Conservation (phyloP, 768 basidiomycete genomes). For the Sporobolomyces pararoseus region DNA sequence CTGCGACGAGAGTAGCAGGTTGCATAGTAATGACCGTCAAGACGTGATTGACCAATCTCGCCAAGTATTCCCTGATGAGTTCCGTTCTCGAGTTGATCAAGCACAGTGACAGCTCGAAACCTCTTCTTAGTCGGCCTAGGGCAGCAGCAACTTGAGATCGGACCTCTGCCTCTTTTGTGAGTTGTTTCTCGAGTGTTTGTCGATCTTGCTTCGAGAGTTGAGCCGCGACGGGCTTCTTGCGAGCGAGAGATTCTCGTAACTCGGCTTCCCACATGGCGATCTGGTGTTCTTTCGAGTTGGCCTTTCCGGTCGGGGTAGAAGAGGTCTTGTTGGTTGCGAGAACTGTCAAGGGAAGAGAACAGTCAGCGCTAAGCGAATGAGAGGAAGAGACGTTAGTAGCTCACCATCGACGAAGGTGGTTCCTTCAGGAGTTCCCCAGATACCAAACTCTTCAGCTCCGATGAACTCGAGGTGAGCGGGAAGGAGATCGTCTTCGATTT, state of each 20-base stretch:
- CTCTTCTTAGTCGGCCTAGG: conserved; percentile 61
- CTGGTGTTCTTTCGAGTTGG: conserved; percentile 65
- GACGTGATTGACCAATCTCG: conserved; percentile 60
- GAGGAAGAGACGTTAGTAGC: conserved; percentile 5
- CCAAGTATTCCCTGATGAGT: conserved; percentile 60
- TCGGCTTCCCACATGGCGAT: conserved; percentile 95
- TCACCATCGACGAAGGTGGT: conserved; percentile 73
- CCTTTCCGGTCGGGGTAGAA: conserved; percentile 30
- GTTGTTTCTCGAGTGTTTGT: conserved; percentile 74
- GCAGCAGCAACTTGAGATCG: conserved; percentile 60
- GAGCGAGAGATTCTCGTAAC: conserved; percentile 74
- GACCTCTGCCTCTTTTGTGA: conserved; percentile 70
- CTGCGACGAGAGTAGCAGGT: conserved; percentile 63
- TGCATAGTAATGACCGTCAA: conserved; percentile 59
- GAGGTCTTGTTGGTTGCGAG: conserved; percentile 32
- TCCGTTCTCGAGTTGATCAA: conserved; percentile 58
- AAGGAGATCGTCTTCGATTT: conserved; percentile 65
- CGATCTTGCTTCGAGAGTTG: conserved; percentile 77
- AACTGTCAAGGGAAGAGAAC: conserved; percentile 4
- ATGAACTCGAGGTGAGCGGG: conserved; percentile 60
- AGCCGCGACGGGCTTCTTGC: conserved; percentile 62
- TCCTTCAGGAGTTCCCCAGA: conserved; percentile 84
- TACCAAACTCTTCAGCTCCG: conserved; percentile 68
- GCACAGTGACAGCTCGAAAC: conserved; percentile 65
- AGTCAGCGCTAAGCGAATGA: background rate